Evolutionary conservation across 2,329 filamentous ascomycete species (phyloP), one percentile per base, ranked within the genome.

Genomic region (Alternaria rosae): DNA sequence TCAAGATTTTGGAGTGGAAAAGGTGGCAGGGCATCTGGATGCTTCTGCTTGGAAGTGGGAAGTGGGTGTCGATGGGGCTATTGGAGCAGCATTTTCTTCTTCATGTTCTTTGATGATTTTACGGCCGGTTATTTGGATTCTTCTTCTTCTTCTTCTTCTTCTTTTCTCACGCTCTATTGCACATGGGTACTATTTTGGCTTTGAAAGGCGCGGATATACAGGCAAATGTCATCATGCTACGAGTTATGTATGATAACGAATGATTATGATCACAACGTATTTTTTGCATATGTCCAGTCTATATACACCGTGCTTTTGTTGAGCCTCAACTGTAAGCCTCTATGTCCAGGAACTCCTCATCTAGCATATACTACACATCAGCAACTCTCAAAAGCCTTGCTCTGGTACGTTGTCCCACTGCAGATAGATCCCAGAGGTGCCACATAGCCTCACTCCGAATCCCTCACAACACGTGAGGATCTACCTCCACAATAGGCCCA

Each of bases 401-500:
- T 48, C 23, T 5, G 1, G 9, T 3, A 11, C 12, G 17, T n/a
- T 20, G 15, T 17, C 13, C 3, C 21, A 25, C 6, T 17, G 9
- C 9, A 23, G 12, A 51, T 0, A 1, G 13, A 25, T 1, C 12
- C 13, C 2, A 23, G 3, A 51, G 20, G 23, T 17, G 30, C 21
- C 13, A 8, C 6, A n/a, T 54, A 32, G 23, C 17, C 13, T n/a
- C 21, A 17, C 21, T 20, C 10, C 15, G 20, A 35, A 30, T 2
- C 15, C 30, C 4, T 67, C 50, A 72, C 57, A 71, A 56, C 25
- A 59, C 42, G 48, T 71, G 71, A 5, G 69, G 67, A 47, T 75
- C 71, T 1, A 78, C 62, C 43, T 79, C 76, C 1, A 78, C 71
- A 26, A 78, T 70, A 2, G 76, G 76, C 20, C 76, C 76, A 3